These are phyloP conservation scores for Fusarium heterosporum DNA, from an alignment of 2,329 filamentous ascomycete genomes.

Conservation along the genomic window DNA sequence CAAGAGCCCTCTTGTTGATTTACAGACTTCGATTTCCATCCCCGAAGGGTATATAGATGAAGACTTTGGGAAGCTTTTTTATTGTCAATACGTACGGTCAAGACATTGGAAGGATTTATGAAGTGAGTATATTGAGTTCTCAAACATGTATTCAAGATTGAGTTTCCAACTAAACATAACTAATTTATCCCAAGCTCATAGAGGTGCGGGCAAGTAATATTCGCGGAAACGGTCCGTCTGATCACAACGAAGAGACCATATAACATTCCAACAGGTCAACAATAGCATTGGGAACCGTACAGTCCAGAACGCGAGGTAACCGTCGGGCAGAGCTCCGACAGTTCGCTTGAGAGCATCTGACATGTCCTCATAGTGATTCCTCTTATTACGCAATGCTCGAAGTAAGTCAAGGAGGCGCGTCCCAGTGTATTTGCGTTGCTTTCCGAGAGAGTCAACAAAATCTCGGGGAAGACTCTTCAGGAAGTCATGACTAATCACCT, in stretches of 20 bases:
- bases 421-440: constrained; percentile 95
- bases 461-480: constrained; percentile 78
- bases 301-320: constrained; percentile 88
- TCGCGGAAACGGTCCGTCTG: constrained; percentile 74
- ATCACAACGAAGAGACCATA: constrained; percentile 74
- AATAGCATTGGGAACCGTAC: constrained; percentile 81
- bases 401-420: constrained; percentile 85
- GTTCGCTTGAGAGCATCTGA: constrained; percentile 75
- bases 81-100: too few relatives aligned
- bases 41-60: too few relatives aligned
- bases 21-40: too few relatives aligned
- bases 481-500: constrained; percentile 78
- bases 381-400: constrained; percentile 92
- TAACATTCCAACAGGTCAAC: constrained; percentile 81
- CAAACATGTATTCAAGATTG: too few relatives aligned
- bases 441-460: constrained; percentile 90
- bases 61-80: too few relatives aligned
- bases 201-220: constrained; percentile 70
- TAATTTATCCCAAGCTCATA: constrained; percentile 34
- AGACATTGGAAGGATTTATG: too few relatives aligned
- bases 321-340: constrained; percentile 81
- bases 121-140: too few relatives aligned
- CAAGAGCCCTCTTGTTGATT: too few relatives aligned
- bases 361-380: constrained; percentile 98
- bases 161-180: too few relatives aligned